These are phyloP conservation scores for Starmerella tilneyi DNA, from an alignment of 805 yeast genomes.

Conservation along the genomic window DNA sequence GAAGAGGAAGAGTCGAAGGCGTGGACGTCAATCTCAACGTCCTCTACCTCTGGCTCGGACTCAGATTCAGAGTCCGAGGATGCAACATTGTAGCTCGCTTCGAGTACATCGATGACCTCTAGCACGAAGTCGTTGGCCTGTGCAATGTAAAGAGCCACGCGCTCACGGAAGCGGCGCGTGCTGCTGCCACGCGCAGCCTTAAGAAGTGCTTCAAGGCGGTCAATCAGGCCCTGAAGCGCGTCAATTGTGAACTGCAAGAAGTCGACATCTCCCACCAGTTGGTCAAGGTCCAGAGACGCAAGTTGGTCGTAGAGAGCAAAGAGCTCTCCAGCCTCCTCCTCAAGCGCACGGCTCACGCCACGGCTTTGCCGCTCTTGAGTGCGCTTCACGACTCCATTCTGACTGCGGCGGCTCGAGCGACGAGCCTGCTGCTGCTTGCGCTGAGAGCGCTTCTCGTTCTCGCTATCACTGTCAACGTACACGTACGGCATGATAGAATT, in stretches of 20 bases:
- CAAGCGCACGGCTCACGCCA: constrained; percentile 17
- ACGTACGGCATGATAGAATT: constrained; percentile 26
- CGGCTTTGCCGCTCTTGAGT: constrained; percentile 2
- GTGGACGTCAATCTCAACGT: constrained; percentile 10
- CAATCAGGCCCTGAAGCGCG: constrained; percentile 24
- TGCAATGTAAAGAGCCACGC: constrained; percentile 27
- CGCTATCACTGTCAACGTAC: constrained; percentile 27
- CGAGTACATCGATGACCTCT: constrained; percentile 25
- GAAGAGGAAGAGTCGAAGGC: constrained; percentile 12
- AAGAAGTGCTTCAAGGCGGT: constrained; percentile 24
- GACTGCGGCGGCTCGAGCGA: constrained; percentile 9
- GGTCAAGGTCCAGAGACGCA: constrained; percentile 25
- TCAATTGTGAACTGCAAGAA: constrained; percentile 22
- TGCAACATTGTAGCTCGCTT: constrained; percentile 21
- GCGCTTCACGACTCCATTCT: constrained; percentile 16
- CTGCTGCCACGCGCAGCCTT: constrained; percentile 24
- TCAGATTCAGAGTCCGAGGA: constrained; percentile 17
- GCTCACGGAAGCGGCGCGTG: constrained; percentile 26
- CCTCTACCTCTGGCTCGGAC: constrained; percentile 14
- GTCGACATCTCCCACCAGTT: constrained; percentile 25
- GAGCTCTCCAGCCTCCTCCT: constrained; percentile 26
- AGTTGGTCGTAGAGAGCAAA: constrained; percentile 25
- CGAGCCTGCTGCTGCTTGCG: constrained; percentile 13
- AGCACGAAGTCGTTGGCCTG: constrained; percentile 22
- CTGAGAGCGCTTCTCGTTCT: constrained; percentile 13